These are phyloP conservation scores for Venturia aucupariae DNA, from an alignment of 2,329 filamentous ascomycete genomes.

Conservation along the genomic window DNA sequence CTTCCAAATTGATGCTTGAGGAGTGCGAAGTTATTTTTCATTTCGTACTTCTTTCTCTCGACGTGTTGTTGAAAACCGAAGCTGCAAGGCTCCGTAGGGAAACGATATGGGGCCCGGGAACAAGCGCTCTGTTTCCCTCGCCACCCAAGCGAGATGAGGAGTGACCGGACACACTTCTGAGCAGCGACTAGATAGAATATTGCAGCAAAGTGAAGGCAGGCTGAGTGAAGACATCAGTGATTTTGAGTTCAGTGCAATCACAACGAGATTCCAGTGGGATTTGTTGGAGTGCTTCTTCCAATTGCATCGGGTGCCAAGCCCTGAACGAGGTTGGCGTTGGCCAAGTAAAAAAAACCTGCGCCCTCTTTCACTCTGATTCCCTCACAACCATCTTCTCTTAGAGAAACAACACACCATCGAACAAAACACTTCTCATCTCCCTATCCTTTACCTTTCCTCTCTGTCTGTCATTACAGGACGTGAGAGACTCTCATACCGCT, in stretches of 20 bases:
- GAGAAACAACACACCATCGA: slow-evolving; percentile 5
- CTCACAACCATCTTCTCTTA: background rate
- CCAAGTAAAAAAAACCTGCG: background rate
- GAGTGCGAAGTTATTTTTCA: no score
- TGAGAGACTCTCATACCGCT: slow-evolving; percentile 2
- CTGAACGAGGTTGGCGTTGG: background rate
- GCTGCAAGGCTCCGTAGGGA: no score
- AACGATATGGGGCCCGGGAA: no score
- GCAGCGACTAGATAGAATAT: background rate
- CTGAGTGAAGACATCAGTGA: background rate
- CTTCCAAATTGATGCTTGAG: no score
- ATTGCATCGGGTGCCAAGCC: background rate
- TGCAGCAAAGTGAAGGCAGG: background rate
- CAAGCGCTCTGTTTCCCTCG: no score
- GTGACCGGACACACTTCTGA: no score
- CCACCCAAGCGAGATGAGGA: no score
- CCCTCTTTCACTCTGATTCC: background rate
- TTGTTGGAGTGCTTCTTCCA: background rate
- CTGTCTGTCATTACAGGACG: slow-evolving; percentile 11
- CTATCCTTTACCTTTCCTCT: background rate
- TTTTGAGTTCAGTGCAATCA: background rate
- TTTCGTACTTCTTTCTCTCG: no score
- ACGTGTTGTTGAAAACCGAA: no score
- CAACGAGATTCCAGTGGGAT: background rate
- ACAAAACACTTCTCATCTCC: slow-evolving; percentile 4